These are phyloP conservation scores for Tribonema minus DNA, from an alignment of 108 stramenopile species.

Conservation along the genomic window DNA sequence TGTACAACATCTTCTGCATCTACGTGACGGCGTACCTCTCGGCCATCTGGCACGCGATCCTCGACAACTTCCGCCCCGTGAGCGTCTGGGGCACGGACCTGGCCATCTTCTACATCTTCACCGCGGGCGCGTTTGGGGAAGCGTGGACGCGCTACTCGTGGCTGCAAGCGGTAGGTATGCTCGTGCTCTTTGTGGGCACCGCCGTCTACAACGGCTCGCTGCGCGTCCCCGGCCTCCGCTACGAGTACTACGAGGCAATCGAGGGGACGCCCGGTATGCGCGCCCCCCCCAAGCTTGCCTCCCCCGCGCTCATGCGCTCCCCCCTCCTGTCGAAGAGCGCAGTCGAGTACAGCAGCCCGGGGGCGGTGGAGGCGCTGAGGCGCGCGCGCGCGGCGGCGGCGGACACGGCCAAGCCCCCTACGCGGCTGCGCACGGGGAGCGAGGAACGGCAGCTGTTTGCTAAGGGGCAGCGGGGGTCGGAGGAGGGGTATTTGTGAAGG, in stretches of 20 bases:
- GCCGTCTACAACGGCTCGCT: conserved; percentile 90
- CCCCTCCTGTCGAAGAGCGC: conserved; percentile 21
- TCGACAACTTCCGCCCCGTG: conserved; percentile 93
- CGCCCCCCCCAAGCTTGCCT: conserved; percentile 9
- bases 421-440: neutral
- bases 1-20: conserved; percentile 89
- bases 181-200: conserved; percentile 85
- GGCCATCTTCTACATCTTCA: conserved; percentile 77
- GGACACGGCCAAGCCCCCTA: neutral
- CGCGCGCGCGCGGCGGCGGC: neutral
- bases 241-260: conserved; percentile 10
- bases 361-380: neutral
- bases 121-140: conserved; percentile 70
- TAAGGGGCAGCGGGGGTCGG: neutral
- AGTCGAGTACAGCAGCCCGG: conserved; percentile 33
- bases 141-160: conserved; percentile 75
- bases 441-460: neutral
- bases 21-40: conserved; percentile 75
- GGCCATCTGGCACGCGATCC: conserved; percentile 92
- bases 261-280: conserved; percentile 14
- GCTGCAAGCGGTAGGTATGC: conserved; percentile 79
- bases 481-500: neutral
- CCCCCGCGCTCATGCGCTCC: conserved; percentile 31
- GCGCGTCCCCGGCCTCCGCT: conserved; percentile 12
- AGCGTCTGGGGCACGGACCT: conserved; percentile 81